These are phyloP conservation scores for Calycina herbarum DNA, from an alignment of 2,329 filamentous ascomycete species.

Conservation along the genomic window DNA sequence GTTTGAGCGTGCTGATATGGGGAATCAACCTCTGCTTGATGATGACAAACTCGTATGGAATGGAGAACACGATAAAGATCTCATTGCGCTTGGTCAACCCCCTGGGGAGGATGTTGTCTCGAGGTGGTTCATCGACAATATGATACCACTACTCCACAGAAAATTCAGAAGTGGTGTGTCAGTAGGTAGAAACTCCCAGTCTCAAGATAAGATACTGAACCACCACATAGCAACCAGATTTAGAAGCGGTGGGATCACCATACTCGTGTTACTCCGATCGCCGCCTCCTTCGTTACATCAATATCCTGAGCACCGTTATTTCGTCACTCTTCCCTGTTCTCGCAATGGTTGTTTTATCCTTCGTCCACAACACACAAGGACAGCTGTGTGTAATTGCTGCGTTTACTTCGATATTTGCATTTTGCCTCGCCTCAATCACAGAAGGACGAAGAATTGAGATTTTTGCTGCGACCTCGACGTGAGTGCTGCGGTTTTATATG, in stretches of 20 bases:
- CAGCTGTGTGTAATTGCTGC: slow-evolving; percentile 4
- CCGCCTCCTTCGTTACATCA: background rate
- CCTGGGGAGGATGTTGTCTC: background rate
- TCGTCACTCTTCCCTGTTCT: slow-evolving; percentile 6
- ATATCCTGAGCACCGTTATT: slow-evolving; percentile 12
- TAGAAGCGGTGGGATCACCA: background rate
- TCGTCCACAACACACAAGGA: slow-evolving; percentile 2
- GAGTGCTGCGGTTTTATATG: too few relatives aligned
- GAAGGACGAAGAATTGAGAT: slow-evolving; percentile 13
- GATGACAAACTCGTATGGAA: slow-evolving; percentile 5
- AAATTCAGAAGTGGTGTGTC: background rate
- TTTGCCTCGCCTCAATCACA: slow-evolving; percentile 5
- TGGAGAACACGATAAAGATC: background rate
- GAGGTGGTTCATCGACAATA: slow-evolving; percentile 7
- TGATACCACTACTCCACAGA: slow-evolving; percentile 3
- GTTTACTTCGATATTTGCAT: slow-evolving; percentile 12
- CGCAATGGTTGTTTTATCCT: slow-evolving; percentile 13
- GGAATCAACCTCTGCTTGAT: slow-evolving; percentile 8
- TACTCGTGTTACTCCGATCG: background rate
- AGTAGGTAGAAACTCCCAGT: background rate
- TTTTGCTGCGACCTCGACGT: slow-evolving; percentile 10
- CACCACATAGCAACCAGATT: background rate
- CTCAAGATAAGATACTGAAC: background rate
- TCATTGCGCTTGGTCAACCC: background rate
- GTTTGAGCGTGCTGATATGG: slow-evolving; percentile 4